A percentile compares a stretch with the other conserved stretches of the same genome.
These are phyloP conservation scores for Atkinsonella texensis DNA, from an alignment of 2,329 filamentous ascomycete species.

Conservation along the genomic window DNA sequence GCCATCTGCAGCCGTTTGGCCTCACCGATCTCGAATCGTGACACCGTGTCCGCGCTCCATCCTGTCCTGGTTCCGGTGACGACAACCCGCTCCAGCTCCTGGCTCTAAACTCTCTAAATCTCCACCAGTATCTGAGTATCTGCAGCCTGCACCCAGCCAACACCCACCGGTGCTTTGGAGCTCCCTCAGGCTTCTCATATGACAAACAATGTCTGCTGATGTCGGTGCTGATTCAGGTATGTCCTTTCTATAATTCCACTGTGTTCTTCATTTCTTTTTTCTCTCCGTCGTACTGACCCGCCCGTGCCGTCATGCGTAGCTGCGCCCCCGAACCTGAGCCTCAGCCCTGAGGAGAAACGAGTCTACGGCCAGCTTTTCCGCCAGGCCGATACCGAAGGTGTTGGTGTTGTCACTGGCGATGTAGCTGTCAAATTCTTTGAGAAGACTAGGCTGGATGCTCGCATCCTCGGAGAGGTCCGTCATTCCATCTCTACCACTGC, in stretches of 20 bases:
- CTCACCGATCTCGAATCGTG: too few relatives aligned
- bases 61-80: neutral
- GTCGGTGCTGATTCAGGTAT: slow-evolving; percentile 14
- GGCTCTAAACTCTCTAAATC: neutral
- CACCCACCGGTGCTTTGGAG: neutral
- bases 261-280: neutral
- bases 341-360: slow-evolving; percentile 85
- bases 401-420: slow-evolving; percentile 92
- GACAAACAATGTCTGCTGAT: slow-evolving; percentile 14
- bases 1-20: neutral
- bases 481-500: neutral
- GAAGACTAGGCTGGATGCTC: slow-evolving; percentile 79
- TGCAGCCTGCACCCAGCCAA: neutral
- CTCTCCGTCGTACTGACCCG: slow-evolving; percentile 8
- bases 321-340: slow-evolving; percentile 63
- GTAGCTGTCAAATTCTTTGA: slow-evolving; percentile 96
- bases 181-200: slow-evolving; percentile 1
- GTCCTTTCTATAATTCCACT: neutral
- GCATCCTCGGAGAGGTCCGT: slow-evolving; percentile 74
- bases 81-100: slow-evolving; percentile 1
- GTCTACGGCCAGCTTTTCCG: slow-evolving; percentile 88
- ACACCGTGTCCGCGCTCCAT: neutral
- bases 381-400: slow-evolving; percentile 80
- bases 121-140: neutral
- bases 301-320: slow-evolving; percentile 20